A percentile compares a stretch with the other conserved stretches of the same genome.
Evolutionary conservation across 495 filamentous ascomycete species (phyloP).

Genomic region (Lasiosphaeria hispida): DNA sequence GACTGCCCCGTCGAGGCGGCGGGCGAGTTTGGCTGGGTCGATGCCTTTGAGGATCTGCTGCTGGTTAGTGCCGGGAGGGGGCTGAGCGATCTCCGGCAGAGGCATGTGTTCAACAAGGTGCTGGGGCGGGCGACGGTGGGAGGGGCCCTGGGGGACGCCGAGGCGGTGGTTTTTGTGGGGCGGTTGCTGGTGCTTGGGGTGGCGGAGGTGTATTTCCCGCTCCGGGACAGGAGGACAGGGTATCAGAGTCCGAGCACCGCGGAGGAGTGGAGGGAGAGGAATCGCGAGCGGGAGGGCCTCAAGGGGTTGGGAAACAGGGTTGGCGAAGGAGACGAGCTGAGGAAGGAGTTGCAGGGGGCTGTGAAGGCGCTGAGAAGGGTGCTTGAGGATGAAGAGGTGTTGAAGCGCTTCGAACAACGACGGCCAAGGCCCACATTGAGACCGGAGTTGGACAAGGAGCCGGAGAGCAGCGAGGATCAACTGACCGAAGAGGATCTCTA

Average conservation of each 20-base stretch:
- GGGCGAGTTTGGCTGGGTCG: slow-evolving; percentile 33
- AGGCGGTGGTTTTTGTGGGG: too few relatives aligned
- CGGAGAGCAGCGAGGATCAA: background rate
- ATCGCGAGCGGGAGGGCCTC: too few relatives aligned
- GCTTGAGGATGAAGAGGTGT: background rate
- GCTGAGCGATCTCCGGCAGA: slow-evolving; percentile 8
- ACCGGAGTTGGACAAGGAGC: background rate
- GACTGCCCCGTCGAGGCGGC: slow-evolving; percentile 24
- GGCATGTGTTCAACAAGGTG: slow-evolving; percentile 5
- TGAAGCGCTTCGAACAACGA: background rate
- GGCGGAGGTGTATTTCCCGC: too few relatives aligned
- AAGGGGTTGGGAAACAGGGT: background rate
- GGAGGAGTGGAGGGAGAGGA: too few relatives aligned
- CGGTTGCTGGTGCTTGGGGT: too few relatives aligned
- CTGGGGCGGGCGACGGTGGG: background rate
- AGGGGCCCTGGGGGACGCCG: background rate
- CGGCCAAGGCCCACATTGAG: background rate
- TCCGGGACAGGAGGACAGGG: too few relatives aligned
- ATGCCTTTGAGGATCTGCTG: slow-evolving; percentile 45
- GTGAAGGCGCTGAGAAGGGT: background rate
- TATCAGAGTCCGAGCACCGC: too few relatives aligned
- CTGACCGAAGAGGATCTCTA: background rate
- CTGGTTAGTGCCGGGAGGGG: slow-evolving; percentile 26
- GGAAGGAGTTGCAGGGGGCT: background rate
- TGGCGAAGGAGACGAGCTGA: background rate